Percentiles rank a stretch among this genome's conserved stretches.
Conservation (phyloP, 352 stramenopile genomes). For the Pythium brassicae region DNA sequence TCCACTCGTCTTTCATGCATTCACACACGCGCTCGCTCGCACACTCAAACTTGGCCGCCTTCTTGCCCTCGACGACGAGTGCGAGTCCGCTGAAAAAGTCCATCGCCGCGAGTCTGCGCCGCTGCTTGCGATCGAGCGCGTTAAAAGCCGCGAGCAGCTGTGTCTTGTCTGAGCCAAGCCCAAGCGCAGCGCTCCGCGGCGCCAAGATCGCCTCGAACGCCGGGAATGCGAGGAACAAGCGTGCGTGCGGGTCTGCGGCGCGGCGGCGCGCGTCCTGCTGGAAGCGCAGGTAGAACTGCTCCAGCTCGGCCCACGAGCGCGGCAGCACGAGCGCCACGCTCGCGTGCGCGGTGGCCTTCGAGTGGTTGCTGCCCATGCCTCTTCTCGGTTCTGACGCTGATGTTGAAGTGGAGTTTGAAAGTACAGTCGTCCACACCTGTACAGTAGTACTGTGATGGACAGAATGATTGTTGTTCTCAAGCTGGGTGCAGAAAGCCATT, state of each 20-base stretch:
- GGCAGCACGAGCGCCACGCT: slow-evolving; percentile 43
- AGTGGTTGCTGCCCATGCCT: slow-evolving; percentile 53
- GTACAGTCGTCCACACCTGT: neutral
- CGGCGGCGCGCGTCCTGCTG: slow-evolving; percentile 50
- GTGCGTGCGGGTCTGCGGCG: slow-evolving; percentile 21
- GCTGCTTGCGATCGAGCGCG: slow-evolving; percentile 22
- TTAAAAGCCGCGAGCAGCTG: slow-evolving; percentile 43
- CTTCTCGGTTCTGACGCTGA: neutral
- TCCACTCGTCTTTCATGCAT: too few species aligned
- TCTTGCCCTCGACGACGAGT: slow-evolving; percentile 59
- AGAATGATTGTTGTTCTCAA: neutral
- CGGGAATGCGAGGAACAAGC: slow-evolving; percentile 52
- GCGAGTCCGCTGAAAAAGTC: slow-evolving; percentile 64
- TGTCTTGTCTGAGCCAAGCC: slow-evolving; percentile 28
- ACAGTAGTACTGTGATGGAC: slow-evolving; percentile 1
- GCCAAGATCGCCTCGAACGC: slow-evolving; percentile 44
- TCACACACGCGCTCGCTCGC: slow-evolving; percentile 3
- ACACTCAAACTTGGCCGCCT: slow-evolving; percentile 65
- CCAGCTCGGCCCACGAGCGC: slow-evolving; percentile 43
- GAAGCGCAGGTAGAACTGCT: slow-evolving; percentile 54
- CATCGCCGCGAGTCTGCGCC: slow-evolving; percentile 29
- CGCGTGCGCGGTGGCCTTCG: slow-evolving; percentile 31
- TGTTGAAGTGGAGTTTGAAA: slow-evolving; percentile 15
- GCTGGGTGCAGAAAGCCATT: too few species aligned
- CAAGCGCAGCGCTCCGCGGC: slow-evolving; percentile 20